Evolutionary conservation across 352 stramenopile genomes (phyloP).

Genomic region (Paralagenidium karlingii): DNA sequence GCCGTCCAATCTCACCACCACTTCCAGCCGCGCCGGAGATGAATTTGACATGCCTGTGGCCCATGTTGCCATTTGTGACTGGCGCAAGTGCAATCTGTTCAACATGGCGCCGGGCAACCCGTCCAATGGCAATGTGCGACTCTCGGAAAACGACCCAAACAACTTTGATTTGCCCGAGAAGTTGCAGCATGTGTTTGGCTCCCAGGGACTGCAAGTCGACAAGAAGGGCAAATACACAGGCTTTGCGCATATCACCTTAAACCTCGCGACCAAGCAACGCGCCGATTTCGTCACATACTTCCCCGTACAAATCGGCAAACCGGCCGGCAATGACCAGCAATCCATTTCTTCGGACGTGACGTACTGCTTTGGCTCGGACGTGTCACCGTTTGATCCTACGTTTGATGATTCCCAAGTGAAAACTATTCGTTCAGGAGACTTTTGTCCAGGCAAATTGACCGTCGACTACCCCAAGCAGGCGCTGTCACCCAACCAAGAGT

Average conservation of each 20-base stretch:
- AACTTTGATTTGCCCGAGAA: no score
- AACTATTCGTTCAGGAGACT: conserved; percentile 44
- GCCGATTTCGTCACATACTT: conserved; percentile 74
- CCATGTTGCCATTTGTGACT: conserved; percentile 72
- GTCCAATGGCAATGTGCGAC: conserved; percentile 24
- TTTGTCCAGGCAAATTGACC: conserved; percentile 53
- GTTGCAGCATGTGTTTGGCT: no score
- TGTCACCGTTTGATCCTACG: conserved; percentile 43
- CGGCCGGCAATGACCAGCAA: conserved; percentile 27
- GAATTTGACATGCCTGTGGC: conserved; percentile 45
- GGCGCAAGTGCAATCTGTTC: conserved; percentile 58
- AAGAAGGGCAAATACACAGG: conserved; percentile 75
- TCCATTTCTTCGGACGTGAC: conserved; percentile 12
- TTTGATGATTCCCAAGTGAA: conserved; percentile 35
- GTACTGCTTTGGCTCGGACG: conserved; percentile 70
- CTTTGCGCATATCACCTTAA: conserved; percentile 55
- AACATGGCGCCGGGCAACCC: conserved; percentile 18
- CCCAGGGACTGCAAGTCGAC: conserved; percentile 45
- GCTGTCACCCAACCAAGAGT: conserved; percentile 27
- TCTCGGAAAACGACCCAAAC: conserved; percentile 55
- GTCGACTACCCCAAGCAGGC: conserved; percentile 36
- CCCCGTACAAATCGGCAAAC: conserved; percentile 52
- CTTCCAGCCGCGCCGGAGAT: conserved; percentile 10
- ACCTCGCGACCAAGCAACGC: conserved; percentile 44
- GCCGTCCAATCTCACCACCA: conserved; percentile 12